Percentiles rank a stretch among this genome's conserved stretches.
Evolutionary conservation across 805 yeast species (phyloP).

Genomic region (Yamadazyma laniorum): DNA sequence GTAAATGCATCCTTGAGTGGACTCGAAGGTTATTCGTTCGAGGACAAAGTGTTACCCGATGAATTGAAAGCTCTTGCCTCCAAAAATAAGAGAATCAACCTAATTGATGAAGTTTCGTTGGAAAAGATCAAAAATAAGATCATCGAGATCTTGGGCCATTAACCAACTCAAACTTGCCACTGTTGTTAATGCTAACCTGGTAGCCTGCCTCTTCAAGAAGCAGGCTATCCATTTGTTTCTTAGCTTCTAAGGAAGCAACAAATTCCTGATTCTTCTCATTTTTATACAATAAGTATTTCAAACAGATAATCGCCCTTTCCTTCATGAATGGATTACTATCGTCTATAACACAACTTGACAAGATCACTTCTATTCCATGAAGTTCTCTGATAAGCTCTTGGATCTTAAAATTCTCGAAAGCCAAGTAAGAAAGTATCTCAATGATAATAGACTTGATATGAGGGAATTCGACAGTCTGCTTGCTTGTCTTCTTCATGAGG

Average conservation of each 20-base stretch:
- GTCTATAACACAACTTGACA: slow-evolving; percentile 83
- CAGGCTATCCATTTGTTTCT: slow-evolving; percentile 55
- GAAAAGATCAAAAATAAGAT: slow-evolving; percentile 74
- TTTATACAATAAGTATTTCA: slow-evolving; percentile 62
- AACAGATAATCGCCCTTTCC: slow-evolving; percentile 79
- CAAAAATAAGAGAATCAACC: slow-evolving; percentile 71
- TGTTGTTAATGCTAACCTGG: slow-evolving; percentile 48
- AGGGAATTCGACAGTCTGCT: slow-evolving; percentile 35
- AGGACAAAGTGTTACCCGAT: slow-evolving; percentile 81
- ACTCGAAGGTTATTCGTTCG: slow-evolving; percentile 77
- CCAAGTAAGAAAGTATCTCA: slow-evolving; percentile 61
- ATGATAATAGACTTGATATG: slow-evolving; percentile 63
- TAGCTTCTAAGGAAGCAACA: slow-evolving; percentile 76
- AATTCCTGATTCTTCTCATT: slow-evolving; percentile 73
- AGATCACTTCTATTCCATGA: slow-evolving; percentile 67
- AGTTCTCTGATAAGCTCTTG: slow-evolving; percentile 67
- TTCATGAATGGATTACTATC: slow-evolving; percentile 84
- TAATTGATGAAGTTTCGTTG: slow-evolving; percentile 69
- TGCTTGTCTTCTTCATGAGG: slow-evolving; percentile 25
- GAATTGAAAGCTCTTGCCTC: slow-evolving; percentile 73
- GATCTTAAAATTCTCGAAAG: slow-evolving; percentile 47
- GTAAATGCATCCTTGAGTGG: slow-evolving; percentile 75
- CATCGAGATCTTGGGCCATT: slow-evolving; percentile 55
- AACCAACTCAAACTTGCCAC: slow-evolving; percentile 5
- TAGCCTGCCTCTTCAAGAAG: slow-evolving; percentile 69